Evolutionary conservation across 306 rosid species (phyloP), one percentile per base, ranked within the genome.

Genomic region (Bauhinia variegata): DNA sequence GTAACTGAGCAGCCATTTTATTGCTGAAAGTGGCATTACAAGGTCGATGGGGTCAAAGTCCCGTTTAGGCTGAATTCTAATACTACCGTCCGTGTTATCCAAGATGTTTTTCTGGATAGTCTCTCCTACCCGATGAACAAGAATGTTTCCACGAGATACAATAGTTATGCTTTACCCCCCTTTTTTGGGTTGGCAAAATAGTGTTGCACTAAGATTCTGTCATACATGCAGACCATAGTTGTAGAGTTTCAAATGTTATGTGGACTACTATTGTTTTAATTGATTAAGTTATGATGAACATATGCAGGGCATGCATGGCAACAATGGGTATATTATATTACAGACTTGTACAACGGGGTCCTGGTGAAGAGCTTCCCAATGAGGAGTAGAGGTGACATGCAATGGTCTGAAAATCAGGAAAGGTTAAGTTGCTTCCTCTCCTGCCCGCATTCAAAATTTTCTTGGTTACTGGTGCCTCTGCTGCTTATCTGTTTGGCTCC

Each of bases 261-360:
- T 51, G 17, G 47, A 36, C 33, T 74, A 15, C 33, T 54, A 54
- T 64, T 47, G 8, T 46, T 23, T 74, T 19, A 54, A 11, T 72
- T 81, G 65, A 82, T 67, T n/a, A n/a, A 64, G 65, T 41, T 48
- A 30, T 63, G 49, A 33, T 53, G 12, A 47, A 80, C 49, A 41
- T 56, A 54, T 83, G 86, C 89, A 95, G 99, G 99, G 99, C 99
- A 19, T 95, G 97, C 72, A 78, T 95, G 96, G 97, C 99, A 58
- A 95, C 99, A 7, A 95, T 95, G 97, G 99, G 96, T 52, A 95
- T 95, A 77, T 81, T 95, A 87, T 91, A 95, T 83, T 95, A 95
- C 92, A 95, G 99, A 84, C 88, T 95, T 56, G 95, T 68, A 57
- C 97, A 95, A 76, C 65, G 87, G 54, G 96, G 86, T 70, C 71